Evolutionary conservation across 352 stramenopile species (phyloP).

Genomic region (Blastocystis sp.): DNA sequence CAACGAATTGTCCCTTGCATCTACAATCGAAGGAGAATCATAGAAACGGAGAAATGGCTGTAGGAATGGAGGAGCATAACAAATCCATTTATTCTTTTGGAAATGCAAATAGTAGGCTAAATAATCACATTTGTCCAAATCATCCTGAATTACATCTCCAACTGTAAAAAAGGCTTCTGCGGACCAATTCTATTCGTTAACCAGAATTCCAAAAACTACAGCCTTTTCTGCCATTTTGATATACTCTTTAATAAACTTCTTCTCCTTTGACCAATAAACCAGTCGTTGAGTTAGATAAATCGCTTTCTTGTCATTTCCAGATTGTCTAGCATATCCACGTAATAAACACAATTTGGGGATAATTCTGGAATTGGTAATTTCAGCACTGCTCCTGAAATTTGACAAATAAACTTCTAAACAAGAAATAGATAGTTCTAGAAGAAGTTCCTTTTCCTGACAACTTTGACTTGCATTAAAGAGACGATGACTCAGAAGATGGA

Average conservation of each 20-base stretch:
- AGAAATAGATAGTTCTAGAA: neutral
- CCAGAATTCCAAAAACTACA: neutral
- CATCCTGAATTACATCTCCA: neutral
- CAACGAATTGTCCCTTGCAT: neutral
- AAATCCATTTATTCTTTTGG: neutral
- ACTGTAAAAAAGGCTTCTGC: neutral
- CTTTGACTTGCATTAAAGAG: neutral
- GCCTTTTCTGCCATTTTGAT: neutral
- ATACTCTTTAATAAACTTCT: neutral
- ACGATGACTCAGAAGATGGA: neutral
- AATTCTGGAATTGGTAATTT: neutral
- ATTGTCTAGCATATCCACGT: neutral
- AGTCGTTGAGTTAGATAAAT: neutral
- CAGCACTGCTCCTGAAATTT: neutral
- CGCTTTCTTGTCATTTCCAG: neutral
- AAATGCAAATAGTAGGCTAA: neutral
- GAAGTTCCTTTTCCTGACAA: neutral
- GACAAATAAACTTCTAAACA: neutral
- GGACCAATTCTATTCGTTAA: neutral
- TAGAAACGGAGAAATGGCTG: neutral
- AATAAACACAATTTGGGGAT: neutral
- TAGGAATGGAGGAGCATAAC: neutral
- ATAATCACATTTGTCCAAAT: neutral
- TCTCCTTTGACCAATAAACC: neutral
- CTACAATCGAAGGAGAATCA: neutral